Conservation (phyloP, 179 eudicot species). For the Silene noctiflora region DNA sequence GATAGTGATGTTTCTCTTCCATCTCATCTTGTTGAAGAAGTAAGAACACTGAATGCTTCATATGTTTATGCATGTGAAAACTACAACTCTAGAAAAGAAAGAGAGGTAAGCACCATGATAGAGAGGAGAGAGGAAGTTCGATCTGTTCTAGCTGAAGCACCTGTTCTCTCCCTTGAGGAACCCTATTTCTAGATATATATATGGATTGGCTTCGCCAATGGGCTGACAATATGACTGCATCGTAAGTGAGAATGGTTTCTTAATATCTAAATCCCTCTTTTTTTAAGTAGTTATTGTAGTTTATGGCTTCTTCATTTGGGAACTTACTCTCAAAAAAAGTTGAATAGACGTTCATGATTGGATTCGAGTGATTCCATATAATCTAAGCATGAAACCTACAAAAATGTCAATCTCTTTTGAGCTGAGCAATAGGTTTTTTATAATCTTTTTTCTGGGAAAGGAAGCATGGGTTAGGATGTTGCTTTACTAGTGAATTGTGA, state of each 20-base stretch:
- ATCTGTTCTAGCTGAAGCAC: conserved; percentile 76
- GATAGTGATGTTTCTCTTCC: conserved; percentile 50
- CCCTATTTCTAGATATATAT: conserved; percentile 81
- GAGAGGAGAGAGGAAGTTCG: conserved; percentile 88
- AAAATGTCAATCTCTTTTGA: neutral
- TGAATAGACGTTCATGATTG: neutral
- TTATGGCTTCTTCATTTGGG: neutral
- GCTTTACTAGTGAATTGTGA: too few relatives aligned
- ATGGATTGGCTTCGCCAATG: conserved; percentile 96
- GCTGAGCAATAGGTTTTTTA: neutral
- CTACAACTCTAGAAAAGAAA: conserved; percentile 63
- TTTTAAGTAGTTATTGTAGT: conserved; percentile 8
- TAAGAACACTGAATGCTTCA: conserved; percentile 48
- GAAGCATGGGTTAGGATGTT: neutral
- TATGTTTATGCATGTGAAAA: conserved; percentile 56
- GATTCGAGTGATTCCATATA: neutral
- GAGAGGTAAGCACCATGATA: conserved; percentile 48
- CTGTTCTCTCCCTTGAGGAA: conserved; percentile 60
- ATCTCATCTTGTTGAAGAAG: conserved; percentile 65
- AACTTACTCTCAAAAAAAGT: neutral
- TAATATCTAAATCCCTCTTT: neutral
- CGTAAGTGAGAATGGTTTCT: conserved; percentile 45
- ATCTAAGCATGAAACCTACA: neutral
- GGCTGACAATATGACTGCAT: conserved; percentile 62
- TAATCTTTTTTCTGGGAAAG: neutral